Evolutionary conservation across 2,329 filamentous ascomycete genomes (phyloP).

Genomic region (Diaporthe citrichinensis): DNA sequence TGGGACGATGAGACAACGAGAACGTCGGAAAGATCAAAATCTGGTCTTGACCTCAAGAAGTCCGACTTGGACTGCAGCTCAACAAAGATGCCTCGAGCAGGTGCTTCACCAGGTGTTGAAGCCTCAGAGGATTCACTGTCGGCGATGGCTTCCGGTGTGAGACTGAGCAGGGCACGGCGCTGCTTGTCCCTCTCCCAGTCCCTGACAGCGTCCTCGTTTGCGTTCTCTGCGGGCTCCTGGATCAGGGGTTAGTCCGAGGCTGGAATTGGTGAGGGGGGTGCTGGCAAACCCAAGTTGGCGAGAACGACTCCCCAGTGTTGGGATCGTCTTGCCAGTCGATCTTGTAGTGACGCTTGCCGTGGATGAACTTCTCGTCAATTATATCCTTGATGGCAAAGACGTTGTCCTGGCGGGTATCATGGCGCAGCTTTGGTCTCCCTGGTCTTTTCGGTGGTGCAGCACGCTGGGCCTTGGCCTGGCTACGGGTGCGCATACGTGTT

Average conservation of each 20-base stretch:
- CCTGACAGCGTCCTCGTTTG: slow-evolving; percentile 46
- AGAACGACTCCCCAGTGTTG: slow-evolving; percentile 61
- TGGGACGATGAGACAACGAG: slow-evolving; percentile 38
- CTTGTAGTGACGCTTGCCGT: slow-evolving; percentile 58
- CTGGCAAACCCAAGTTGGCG: slow-evolving; percentile 64
- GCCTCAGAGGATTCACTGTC: slow-evolving; percentile 21
- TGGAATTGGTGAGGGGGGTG: neutral
- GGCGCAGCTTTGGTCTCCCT: slow-evolving; percentile 26
- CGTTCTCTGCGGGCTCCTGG: slow-evolving; percentile 49
- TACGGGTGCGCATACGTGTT: slow-evolving; percentile 17
- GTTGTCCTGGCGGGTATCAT: slow-evolving; percentile 30
- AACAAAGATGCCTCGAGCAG: slow-evolving; percentile 29
- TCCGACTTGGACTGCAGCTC: slow-evolving; percentile 40
- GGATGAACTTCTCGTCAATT: slow-evolving; percentile 52
- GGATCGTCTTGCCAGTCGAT: slow-evolving; percentile 71
- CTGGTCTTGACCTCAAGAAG: slow-evolving; percentile 40
- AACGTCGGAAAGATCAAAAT: slow-evolving; percentile 45
- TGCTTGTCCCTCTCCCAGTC: slow-evolving; percentile 49
- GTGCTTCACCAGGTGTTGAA: slow-evolving; percentile 14
- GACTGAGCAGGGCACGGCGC: slow-evolving; percentile 34
- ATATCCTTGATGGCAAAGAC: slow-evolving; percentile 53
- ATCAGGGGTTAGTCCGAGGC: slow-evolving; percentile 9
- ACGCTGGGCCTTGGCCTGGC: slow-evolving; percentile 15
- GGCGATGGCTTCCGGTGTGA: neutral
- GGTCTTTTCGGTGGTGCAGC: slow-evolving; percentile 21